phyloP scores from a whole-genome alignment of 1,284 basidiomycete species.

The Fomes fomentarius region DNA sequence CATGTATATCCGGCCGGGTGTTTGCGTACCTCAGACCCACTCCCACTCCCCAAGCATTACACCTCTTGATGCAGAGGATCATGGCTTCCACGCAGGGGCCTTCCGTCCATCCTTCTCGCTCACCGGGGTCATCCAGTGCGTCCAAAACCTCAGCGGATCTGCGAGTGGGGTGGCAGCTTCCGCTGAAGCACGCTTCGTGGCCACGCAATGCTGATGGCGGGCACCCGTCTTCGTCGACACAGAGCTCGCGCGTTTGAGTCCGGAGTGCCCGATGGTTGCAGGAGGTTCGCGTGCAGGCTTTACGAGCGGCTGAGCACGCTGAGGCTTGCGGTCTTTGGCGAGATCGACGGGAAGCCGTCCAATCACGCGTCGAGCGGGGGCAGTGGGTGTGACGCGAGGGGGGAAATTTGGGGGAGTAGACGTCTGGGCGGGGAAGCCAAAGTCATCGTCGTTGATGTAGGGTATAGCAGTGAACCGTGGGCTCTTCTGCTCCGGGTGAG shows the following conservation, averaged over 20 bases:
- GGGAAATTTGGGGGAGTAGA: background rate
- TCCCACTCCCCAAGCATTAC: too few species aligned
- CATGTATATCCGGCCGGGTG: too few species aligned
- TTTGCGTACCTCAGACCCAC: too few species aligned
- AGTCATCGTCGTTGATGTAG: background rate
- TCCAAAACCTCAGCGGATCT: constrained; percentile 10
- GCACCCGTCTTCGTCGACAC: background rate
- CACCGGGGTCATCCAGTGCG: constrained; percentile 16
- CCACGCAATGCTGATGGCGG: background rate
- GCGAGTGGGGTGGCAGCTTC: background rate
- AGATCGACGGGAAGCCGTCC: background rate
- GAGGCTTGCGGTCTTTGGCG: background rate
- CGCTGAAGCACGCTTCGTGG: background rate
- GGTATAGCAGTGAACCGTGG: background rate
- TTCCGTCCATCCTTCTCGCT: constrained; percentile 2
- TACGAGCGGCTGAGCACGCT: background rate
- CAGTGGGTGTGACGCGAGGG: background rate
- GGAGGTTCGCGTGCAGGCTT: background rate
- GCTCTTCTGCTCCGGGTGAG: background rate
- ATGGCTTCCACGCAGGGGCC: constrained; percentile 10
- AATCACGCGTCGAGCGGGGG: background rate
- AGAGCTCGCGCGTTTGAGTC: background rate
- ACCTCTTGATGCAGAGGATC: background rate
- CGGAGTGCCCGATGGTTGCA: background rate
- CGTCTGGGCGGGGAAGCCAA: background rate